Evolutionary conservation across 1,284 basidiomycete genomes (phyloP).

Genomic region (Heliocybe sulcata): DNA sequence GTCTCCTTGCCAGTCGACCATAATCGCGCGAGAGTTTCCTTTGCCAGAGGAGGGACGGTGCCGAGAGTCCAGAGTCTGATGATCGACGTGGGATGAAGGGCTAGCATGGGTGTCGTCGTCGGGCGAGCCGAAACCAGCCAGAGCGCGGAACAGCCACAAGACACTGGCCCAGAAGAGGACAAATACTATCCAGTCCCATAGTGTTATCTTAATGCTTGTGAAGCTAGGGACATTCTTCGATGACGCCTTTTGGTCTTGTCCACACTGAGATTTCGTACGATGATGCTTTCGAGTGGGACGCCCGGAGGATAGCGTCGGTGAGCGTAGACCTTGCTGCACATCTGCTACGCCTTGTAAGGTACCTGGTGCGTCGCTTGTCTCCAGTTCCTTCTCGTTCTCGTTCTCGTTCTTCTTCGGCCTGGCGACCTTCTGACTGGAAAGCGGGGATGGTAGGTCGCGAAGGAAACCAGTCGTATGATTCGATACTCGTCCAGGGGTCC

Average conservation of each 20-base stretch:
- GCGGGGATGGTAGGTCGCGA: neutral
- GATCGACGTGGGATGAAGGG: neutral
- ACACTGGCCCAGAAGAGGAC: neutral
- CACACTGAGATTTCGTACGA: neutral
- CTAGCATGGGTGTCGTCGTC: neutral
- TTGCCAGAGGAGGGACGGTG: neutral
- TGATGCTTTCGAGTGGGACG: neutral
- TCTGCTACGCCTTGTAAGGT: neutral
- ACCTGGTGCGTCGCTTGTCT: no score
- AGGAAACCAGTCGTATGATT: neutral
- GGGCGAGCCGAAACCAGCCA: neutral
- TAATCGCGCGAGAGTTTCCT: neutral
- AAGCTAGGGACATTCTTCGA: neutral
- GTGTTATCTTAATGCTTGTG: neutral
- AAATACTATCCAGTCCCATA: neutral
- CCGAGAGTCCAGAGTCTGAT: neutral
- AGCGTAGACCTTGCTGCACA: neutral
- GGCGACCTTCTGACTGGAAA: neutral
- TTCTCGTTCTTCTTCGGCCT: neutral
- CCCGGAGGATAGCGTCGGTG: neutral
- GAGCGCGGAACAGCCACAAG: neutral
- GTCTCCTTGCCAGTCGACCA: neutral
- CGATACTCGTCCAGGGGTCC: neutral
- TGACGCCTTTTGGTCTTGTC: neutral
- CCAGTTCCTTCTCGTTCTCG: neutral